These are phyloP conservation scores for Metschnikowia chrysomelidarum DNA, from an alignment of 805 yeast species.

Conservation along the genomic window DNA sequence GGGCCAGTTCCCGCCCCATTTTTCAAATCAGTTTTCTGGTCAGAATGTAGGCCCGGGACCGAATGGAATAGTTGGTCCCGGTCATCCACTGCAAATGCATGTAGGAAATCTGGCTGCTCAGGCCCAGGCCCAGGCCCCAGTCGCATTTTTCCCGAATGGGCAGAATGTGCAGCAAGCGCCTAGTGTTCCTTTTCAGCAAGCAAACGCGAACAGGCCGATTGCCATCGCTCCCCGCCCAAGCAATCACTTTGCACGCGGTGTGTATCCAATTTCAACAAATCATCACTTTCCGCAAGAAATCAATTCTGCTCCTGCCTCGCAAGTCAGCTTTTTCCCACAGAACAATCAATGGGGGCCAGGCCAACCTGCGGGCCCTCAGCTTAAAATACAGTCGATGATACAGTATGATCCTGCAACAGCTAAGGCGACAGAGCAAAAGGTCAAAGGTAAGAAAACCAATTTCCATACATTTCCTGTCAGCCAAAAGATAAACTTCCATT, in stretches of 20 bases:
- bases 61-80: no score
- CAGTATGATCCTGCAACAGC: slow-evolving; percentile 41
- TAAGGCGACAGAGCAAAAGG: slow-evolving; percentile 15
- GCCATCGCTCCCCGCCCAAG: no score
- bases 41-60: no score
- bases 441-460: slow-evolving; percentile 21
- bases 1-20: no score
- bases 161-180: not conserved
- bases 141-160: slow-evolving; percentile 1
- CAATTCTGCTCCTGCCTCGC: slow-evolving; percentile 25
- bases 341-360: not conserved
- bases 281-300: slow-evolving; percentile 4
- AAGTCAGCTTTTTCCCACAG: slow-evolving; percentile 13
- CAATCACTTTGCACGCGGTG: not conserved
- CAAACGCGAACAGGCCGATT: no score
- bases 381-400: slow-evolving; percentile 40
- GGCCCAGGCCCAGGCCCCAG: no score
- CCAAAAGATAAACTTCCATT: slow-evolving; percentile 36
- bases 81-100: no score
- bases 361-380: slow-evolving; percentile 19
- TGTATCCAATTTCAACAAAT: slow-evolving; percentile 5
- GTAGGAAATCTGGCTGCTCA: no score
- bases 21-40: no score
- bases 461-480: slow-evolving; percentile 31
- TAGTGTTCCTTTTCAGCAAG: not conserved